These are phyloP conservation scores for Alternaria brassicicola DNA, from an alignment of 2,329 filamentous ascomycete genomes.

Conservation along the genomic window DNA sequence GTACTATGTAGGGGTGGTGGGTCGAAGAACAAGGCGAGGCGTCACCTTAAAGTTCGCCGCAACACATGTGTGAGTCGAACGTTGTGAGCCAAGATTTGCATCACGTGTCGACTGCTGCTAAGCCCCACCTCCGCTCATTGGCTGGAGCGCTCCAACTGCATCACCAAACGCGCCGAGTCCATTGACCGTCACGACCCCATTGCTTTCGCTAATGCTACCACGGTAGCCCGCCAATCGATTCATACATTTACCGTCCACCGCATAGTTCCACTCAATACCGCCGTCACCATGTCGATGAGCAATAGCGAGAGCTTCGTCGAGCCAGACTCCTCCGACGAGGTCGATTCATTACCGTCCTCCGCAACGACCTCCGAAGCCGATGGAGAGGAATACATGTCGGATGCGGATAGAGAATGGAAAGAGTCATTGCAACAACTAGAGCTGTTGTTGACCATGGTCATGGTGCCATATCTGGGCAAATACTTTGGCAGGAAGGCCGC, in stretches of 20 bases:
- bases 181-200: constrained; percentile 3
- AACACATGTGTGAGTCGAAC: constrained; percentile 28
- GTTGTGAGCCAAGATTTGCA: constrained; percentile 23
- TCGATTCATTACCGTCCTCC: constrained; percentile 59
- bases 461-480: constrained; percentile 93
- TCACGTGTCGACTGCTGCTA: constrained; percentile 23
- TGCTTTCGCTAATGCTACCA: constrained; percentile 23
- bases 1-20: constrained; percentile 1
- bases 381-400: constrained; percentile 69
- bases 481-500: constrained; percentile 94
- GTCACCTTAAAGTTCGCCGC: constrained; percentile 14
- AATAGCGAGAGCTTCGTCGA: constrained; percentile 49
- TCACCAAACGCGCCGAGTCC: constrained; percentile 21
- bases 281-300: constrained; percentile 43
- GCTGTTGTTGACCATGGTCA: constrained; percentile 88
- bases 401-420: constrained; percentile 94
- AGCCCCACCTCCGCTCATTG: constrained; percentile 38
- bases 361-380: constrained; percentile 58
- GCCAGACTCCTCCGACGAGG: constrained; percentile 49
- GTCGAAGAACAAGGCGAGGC: not conserved
- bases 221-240: constrained; percentile 20
- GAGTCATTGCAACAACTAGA: constrained; percentile 93
- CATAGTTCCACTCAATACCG: not conserved
- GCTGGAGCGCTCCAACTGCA: constrained; percentile 25
- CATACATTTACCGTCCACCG: not conserved